Evolutionary conservation across 2,329 filamentous ascomycete genomes (phyloP).

Genomic region (Sclerotinia sclerotiorum): DNA sequence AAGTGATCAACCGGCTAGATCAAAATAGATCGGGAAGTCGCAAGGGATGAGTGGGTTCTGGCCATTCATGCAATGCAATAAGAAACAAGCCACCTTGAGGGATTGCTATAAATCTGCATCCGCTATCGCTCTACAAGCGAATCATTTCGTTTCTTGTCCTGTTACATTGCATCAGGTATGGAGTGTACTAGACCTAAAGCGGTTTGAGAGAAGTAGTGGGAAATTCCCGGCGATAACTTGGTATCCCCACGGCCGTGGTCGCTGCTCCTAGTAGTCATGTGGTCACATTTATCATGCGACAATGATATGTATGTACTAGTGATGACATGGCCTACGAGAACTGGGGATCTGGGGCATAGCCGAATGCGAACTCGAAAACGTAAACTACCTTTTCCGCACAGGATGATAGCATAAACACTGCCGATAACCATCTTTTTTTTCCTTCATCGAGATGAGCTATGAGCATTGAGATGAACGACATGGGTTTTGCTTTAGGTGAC

Average conservation of each 20-base stretch:
- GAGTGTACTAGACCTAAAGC: not conserved
- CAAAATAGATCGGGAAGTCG: not conserved
- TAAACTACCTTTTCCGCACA: not conserved
- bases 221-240: conserved; percentile 4
- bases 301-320: conserved; percentile 1
- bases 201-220: too few species aligned
- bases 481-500: not conserved
- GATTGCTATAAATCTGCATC: not conserved
- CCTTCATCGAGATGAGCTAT: not conserved
- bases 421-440: not conserved
- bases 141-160: not conserved
- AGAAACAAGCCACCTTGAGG: not conserved
- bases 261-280: not conserved
- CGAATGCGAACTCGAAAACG: not conserved
- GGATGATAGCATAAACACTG: not conserved
- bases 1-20: not conserved
- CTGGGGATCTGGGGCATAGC: not conserved
- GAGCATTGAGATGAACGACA: not conserved
- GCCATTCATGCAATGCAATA: not conserved
- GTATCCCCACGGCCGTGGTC: not conserved
- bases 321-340: not conserved
- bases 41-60: not conserved
- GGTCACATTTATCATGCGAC: not conserved
- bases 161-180: not conserved
- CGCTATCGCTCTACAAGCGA: not conserved